Conservation (phyloP, 2,329 filamentous ascomycete genomes). For the Paecilomyces sp. region DNA sequence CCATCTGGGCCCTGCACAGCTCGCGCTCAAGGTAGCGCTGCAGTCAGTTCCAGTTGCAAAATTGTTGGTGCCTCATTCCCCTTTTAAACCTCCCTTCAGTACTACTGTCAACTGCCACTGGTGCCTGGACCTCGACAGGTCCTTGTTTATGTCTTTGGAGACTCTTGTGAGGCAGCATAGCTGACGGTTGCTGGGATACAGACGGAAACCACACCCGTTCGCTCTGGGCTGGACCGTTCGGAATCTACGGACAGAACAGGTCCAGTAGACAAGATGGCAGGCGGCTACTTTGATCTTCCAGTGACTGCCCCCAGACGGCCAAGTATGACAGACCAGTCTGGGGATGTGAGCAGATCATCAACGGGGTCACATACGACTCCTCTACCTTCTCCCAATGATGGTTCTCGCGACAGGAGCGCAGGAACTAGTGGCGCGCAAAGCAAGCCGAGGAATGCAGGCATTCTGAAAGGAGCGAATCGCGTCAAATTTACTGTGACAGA, state of each 20-base stretch:
- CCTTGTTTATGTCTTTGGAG: neutral
- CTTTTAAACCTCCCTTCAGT: neutral
- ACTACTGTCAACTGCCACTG: neutral
- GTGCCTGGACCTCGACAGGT: neutral
- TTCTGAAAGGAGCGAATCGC: constrained; percentile 27
- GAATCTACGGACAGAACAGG: neutral
- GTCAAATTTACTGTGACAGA: constrained; percentile 24
- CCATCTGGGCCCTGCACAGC: constrained; percentile 4
- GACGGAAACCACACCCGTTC: neutral
- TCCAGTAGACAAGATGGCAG: constrained; percentile 2
- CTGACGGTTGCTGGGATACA: constrained; percentile 12
- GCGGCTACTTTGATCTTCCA: constrained; percentile 5
- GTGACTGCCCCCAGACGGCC: constrained; percentile 1
- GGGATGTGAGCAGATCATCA: neutral
- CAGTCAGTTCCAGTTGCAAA: constrained; percentile 1
- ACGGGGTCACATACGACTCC: constrained; percentile 19
- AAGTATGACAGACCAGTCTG: neutral
- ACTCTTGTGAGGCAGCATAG: constrained; percentile 7
- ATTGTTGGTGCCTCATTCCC: neutral
- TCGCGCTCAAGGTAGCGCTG: constrained; percentile 5
- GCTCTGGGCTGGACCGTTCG: neutral
- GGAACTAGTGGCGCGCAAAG: constrained; percentile 20
- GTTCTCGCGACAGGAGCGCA: constrained; percentile 9
- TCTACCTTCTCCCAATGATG: constrained; percentile 17
- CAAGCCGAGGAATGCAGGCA: constrained; percentile 31